A percentile compares a stretch with the other conserved stretches of the same genome.
phyloP scores from a whole-genome alignment of 371 early-diverging fungal species.

The Apophysomyces trapeziformis region DNA sequence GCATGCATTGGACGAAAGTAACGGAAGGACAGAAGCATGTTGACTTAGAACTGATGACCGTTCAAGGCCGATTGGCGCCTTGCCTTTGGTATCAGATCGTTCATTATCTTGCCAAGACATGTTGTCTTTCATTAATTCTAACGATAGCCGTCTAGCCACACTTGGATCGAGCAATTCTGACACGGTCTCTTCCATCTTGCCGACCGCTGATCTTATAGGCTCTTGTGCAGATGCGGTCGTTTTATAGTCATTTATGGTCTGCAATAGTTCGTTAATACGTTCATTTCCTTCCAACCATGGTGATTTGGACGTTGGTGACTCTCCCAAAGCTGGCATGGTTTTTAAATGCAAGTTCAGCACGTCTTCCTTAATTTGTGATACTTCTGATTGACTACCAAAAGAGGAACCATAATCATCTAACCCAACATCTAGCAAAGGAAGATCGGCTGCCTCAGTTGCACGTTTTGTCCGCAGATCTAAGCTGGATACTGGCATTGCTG shows the following conservation, averaged over 20 bases:
- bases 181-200: conserved; percentile 6
- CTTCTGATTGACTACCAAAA: background rate
- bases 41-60: conserved; percentile 14
- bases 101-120: conserved; percentile 14
- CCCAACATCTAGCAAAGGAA: conserved; percentile 48
- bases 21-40: conserved; percentile 29
- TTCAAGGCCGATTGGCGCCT: conserved; percentile 4
- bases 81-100: conserved; percentile 3
- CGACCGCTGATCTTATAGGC: background rate
- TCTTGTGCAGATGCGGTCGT: background rate
- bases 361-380: conserved; percentile 3
- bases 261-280: conserved; percentile 13
- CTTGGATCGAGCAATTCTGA: conserved; percentile 14
- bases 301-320: conserved; percentile 20
- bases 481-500: conserved; percentile 24
- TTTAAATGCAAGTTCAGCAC: background rate
- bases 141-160: conserved; percentile 57
- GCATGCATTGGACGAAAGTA: conserved; percentile 30
- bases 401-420: conserved; percentile 24
- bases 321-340: conserved; percentile 14
- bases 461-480: conserved; percentile 45
- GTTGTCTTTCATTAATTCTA: conserved; percentile 65
- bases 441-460: conserved; percentile 43
- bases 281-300: conserved; percentile 22
- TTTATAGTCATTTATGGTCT: conserved; percentile 11